phyloP scores from a whole-genome alignment of 2,329 filamentous ascomycete species.

The Verticillium longisporum region DNA sequence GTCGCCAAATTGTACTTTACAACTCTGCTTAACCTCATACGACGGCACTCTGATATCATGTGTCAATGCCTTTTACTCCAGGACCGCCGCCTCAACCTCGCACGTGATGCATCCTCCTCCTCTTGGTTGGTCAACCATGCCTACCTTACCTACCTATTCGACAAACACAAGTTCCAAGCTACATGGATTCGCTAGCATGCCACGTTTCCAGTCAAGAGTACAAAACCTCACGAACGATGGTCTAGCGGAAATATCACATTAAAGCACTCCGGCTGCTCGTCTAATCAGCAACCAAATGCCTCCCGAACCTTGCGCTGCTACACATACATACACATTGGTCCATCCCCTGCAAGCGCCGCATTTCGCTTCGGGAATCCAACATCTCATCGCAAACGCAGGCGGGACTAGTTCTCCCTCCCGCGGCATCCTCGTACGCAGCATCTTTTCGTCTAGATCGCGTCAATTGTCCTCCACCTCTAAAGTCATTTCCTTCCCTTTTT shows the following conservation, averaged over 20 bases:
- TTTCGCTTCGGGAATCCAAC: not conserved
- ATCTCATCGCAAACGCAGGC: slow-evolving; percentile 10
- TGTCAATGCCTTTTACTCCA: too few species aligned
- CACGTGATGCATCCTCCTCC: too few species aligned
- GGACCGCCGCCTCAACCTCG: too few species aligned
- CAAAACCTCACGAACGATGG: not conserved
- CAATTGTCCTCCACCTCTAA: slow-evolving; percentile 5
- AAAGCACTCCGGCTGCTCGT: slow-evolving; percentile 13
- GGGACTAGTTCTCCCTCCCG: slow-evolving; percentile 3
- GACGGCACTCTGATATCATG: too few species aligned
- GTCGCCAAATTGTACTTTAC: too few species aligned
- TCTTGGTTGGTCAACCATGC: too few species aligned
- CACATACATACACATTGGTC: slow-evolving; percentile 5
- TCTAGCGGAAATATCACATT: slow-evolving; percentile 11
- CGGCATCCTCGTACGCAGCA: slow-evolving; percentile 8
- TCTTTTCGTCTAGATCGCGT: slow-evolving; percentile 8
- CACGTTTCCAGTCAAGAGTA: not conserved
- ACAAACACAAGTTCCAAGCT: too few species aligned
- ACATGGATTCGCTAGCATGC: too few species aligned
- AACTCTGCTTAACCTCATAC: too few species aligned
- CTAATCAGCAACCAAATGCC: slow-evolving; percentile 11
- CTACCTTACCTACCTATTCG: too few species aligned
- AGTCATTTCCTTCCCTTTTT: slow-evolving; percentile 6
- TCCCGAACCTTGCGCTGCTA: slow-evolving; percentile 10
- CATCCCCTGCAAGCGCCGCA: not conserved